Base-by-base conservation (phyloP, 2,329 filamentous ascomycete genomes). In the Fusarium graminum region DNA sequence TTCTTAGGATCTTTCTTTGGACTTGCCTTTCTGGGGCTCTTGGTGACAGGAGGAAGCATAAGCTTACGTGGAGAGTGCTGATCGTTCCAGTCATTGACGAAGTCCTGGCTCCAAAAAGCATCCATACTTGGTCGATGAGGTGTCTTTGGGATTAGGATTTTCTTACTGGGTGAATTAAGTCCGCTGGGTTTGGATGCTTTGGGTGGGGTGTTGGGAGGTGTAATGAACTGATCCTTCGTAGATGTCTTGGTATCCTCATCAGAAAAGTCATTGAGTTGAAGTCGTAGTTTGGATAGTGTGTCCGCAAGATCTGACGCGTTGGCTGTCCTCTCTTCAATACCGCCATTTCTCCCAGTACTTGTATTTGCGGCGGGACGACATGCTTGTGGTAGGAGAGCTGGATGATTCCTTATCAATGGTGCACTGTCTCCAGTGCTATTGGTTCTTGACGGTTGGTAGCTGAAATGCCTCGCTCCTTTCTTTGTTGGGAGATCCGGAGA, bases 11-110 rank as follows among this genome's bases (percentile, higher is more conserved):
- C 78, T 70, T 77, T 75, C 55, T 75, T 79, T 6, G 71, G 72
- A 38, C 74, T 78, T 66, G 59, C 28, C 65, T 79, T 76, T 17
- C 38, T 56, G 1, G 71, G 66, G 43, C 63, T 74, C 58, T 73
- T 79, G 19, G 40, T 65, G 3, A 67, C 57, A 1, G 75, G 69
- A 8, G 73, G 71, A n/a, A 78, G 69, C 1, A 76, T 52, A 7
- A 75, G 69, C 60, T 84, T 85, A 14, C 74, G 78, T 1, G 86
- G 85, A 1, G 85, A 87, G 72, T 88, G 84, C 52, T 86, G 80
- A 42, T 89, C 87, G 61, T 89, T 88, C 87, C 87, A 90, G 41
- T 86, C 83, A 67, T 90, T 85, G 25, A 88, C 80, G 16, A 85
- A 75, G 13, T 85, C 83, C 62, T 85, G 83, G 51, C 80, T 80